phyloP scores from a whole-genome alignment of 306 rosid genomes.

The Cucumis hystrix region DNA sequence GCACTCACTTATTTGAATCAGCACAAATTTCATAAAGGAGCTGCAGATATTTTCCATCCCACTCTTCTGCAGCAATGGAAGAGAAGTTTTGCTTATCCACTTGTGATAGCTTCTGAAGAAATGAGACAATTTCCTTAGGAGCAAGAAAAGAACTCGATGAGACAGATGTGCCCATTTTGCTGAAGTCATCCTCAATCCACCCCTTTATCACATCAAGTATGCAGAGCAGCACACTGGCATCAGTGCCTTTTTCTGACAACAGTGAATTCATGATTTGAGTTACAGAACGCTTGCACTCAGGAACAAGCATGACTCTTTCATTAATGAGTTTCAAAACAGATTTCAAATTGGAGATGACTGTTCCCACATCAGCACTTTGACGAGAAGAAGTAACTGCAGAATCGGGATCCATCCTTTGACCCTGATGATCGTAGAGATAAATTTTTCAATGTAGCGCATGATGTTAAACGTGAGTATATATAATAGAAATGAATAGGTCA shows the following conservation, averaged over 20 bases:
- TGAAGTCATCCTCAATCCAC: conserved; percentile 84
- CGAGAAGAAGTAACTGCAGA: conserved; percentile 83
- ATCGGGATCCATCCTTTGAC: conserved; percentile 83
- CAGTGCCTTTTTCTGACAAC: conserved; percentile 89
- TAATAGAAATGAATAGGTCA: not conserved
- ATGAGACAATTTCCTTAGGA: conserved; percentile 80
- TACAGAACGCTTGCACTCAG: conserved; percentile 70
- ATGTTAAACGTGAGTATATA: not conserved
- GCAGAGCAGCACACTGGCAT: conserved; percentile 89
- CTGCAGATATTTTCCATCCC: conserved; percentile 85
- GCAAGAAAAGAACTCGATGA: conserved; percentile 52
- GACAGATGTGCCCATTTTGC: conserved; percentile 65
- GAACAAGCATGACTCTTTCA: conserved; percentile 83
- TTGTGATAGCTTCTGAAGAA: conserved; percentile 91
- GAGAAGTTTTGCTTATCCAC: conserved; percentile 77
- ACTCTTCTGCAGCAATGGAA: conserved; percentile 52
- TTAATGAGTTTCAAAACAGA: conserved; percentile 75
- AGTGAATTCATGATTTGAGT: conserved; percentile 79
- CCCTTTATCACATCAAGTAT: conserved; percentile 93
- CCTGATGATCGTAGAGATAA: conserved; percentile 32
- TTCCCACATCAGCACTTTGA: conserved; percentile 77
- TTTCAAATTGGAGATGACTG: conserved; percentile 70
- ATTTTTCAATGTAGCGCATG: not conserved
- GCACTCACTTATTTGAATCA: conserved; percentile 73
- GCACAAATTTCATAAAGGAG: conserved; percentile 83